Evolutionary conservation across 176 grass and related monocot species (phyloP).

Genomic region (Lolium perenne): DNA sequence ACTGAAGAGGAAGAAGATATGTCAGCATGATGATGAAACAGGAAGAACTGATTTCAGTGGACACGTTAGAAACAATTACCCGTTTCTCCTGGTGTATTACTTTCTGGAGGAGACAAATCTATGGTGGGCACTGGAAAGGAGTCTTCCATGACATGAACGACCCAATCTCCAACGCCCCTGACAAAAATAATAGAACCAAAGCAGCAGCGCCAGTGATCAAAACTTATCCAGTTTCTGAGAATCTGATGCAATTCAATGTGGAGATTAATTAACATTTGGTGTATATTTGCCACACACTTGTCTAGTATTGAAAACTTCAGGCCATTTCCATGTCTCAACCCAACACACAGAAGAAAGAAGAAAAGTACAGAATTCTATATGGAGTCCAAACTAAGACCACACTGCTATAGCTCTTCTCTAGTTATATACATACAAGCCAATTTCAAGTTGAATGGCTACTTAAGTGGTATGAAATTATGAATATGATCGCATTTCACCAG

Average conservation of each 20-base stretch:
- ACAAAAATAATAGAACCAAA: conserved; percentile 24
- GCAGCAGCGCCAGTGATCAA: not conserved
- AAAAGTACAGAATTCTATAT: not conserved
- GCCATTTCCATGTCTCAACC: not conserved
- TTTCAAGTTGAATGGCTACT: not conserved
- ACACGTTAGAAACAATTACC: conserved; percentile 22
- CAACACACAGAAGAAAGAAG: not conserved
- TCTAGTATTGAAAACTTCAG: not conserved
- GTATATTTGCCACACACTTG: not conserved
- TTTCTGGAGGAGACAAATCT: conserved; percentile 43
- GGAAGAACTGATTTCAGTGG: not conserved
- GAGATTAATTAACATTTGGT: not conserved
- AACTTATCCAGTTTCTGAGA: not conserved
- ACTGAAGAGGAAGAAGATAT: not conserved
- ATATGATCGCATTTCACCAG: not conserved
- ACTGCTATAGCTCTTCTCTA: not conserved
- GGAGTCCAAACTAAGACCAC: conserved; percentile 7
- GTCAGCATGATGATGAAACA: not conserved
- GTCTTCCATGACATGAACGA: conserved; percentile 68
- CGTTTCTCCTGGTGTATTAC: conserved; percentile 30
- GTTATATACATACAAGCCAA: not conserved
- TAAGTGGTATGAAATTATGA: not conserved
- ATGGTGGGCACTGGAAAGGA: conserved; percentile 54
- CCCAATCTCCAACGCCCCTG: conserved; percentile 84
- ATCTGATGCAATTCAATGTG: not conserved